Conservation (phyloP, 805 yeast species). For the Candida taoyuanica region DNA sequence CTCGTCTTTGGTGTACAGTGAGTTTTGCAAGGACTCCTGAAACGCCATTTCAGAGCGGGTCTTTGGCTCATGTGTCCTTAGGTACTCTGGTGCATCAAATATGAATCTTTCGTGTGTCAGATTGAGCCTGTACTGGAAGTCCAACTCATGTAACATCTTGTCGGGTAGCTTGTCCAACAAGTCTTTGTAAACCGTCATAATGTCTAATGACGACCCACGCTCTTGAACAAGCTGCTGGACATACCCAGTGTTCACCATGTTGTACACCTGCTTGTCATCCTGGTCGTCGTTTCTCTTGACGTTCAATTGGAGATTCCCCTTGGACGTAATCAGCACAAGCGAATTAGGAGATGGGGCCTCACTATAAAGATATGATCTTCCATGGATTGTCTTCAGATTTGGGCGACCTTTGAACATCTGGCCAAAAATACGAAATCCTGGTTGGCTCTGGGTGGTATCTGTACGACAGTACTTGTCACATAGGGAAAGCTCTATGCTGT, state of each 20-base stretch:
- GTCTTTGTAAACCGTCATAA: slow-evolving; percentile 3
- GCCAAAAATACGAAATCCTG: slow-evolving; percentile 38
- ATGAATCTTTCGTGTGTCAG: slow-evolving; percentile 15
- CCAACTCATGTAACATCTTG: slow-evolving; percentile 2
- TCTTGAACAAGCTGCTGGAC: slow-evolving; percentile 7
- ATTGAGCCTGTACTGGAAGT: slow-evolving; percentile 5
- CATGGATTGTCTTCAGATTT: slow-evolving; percentile 29
- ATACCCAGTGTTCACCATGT: slow-evolving; percentile 16
- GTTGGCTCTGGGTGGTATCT: slow-evolving; percentile 17
- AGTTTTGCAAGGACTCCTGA: slow-evolving; percentile 27
- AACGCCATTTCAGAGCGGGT: slow-evolving; percentile 17
- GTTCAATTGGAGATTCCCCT: slow-evolving; percentile 13
- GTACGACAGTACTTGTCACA: slow-evolving; percentile 14
- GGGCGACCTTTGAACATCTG: slow-evolving; percentile 32
- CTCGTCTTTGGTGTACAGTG: slow-evolving; percentile 24
- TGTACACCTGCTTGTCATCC: slow-evolving; percentile 9
- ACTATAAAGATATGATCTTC: slow-evolving; percentile 37
- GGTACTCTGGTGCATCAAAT: slow-evolving; percentile 18
- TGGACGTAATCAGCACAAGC: slow-evolving; percentile 12
- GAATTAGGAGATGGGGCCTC: slow-evolving; percentile 25
- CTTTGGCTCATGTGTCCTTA: slow-evolving; percentile 3
- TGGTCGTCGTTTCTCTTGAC: slow-evolving; percentile 3
- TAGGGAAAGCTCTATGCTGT: neutral
- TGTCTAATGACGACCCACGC: slow-evolving; percentile 3
- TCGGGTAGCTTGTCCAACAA: slow-evolving; percentile 1